phyloP scores from a whole-genome alignment of 2,329 filamentous ascomycete genomes.

The Monosporascus sp. region DNA sequence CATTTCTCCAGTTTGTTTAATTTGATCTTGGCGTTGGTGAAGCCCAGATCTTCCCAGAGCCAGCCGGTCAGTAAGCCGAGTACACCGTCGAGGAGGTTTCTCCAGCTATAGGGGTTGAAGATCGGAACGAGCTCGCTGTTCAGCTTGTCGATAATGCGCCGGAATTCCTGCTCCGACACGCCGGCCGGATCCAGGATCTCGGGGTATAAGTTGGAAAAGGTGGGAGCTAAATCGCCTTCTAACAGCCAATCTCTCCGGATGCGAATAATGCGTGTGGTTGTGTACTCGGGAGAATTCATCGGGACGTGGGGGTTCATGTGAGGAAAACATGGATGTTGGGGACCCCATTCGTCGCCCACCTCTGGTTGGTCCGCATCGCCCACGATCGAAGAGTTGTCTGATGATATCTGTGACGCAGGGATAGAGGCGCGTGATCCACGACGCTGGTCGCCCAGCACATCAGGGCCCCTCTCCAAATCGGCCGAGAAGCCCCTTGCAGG shows the following conservation, averaged over 20 bases:
- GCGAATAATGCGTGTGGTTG: slow-evolving; percentile 81
- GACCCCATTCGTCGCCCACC: slow-evolving; percentile 80
- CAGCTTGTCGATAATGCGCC: slow-evolving; percentile 71
- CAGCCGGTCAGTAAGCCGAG: slow-evolving; percentile 83
- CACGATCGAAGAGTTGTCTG: slow-evolving; percentile 55
- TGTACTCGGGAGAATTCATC: slow-evolving; percentile 65
- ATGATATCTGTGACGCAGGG: slow-evolving; percentile 48
- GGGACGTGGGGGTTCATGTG: slow-evolving; percentile 91
- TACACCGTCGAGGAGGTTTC: slow-evolving; percentile 74
- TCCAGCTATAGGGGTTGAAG: slow-evolving; percentile 70
- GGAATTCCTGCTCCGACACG: slow-evolving; percentile 80
- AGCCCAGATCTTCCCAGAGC: slow-evolving; percentile 87
- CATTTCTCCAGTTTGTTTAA: slow-evolving; percentile 68
- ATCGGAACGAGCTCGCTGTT: slow-evolving; percentile 72
- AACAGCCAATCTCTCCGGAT: slow-evolving; percentile 89
- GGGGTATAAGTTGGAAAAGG: slow-evolving; percentile 91
- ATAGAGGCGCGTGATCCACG: slow-evolving; percentile 41
- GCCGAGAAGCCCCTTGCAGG: slow-evolving; percentile 35
- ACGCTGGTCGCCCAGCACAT: slow-evolving; percentile 35
- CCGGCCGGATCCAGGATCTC: slow-evolving; percentile 86
- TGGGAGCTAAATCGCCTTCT: slow-evolving; percentile 82
- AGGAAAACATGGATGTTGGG: slow-evolving; percentile 88
- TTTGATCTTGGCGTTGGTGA: slow-evolving; percentile 68
- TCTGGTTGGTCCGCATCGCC: slow-evolving; percentile 58
- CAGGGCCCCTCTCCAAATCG: slow-evolving; percentile 51